Evolutionary conservation across 306 rosid species (phyloP).

Genomic region (Acacia melanoxylon): DNA sequence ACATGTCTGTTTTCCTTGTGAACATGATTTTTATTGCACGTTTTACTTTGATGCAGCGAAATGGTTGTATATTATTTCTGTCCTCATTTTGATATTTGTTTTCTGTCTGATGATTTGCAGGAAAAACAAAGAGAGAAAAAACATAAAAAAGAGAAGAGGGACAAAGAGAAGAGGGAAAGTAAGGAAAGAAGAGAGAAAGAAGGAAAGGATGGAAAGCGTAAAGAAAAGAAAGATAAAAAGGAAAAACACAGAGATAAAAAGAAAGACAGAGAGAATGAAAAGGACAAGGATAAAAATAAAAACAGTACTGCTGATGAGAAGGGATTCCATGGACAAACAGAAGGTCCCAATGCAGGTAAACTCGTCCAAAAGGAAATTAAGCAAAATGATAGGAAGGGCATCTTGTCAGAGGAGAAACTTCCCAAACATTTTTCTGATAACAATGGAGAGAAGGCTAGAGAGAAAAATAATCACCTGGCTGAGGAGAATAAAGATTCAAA

Average conservation of each 20-base stretch:
- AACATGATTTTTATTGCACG: neutral
- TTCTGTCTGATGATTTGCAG: slow-evolving; percentile 36
- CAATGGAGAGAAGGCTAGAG: slow-evolving; percentile 49
- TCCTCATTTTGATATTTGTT: neutral
- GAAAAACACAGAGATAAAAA: slow-evolving; percentile 59
- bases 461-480: slow-evolving; percentile 37
- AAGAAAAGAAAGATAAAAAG: slow-evolving; percentile 71
- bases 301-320: slow-evolving; percentile 44
- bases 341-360: slow-evolving; percentile 40
- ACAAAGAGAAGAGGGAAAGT: slow-evolving; percentile 60
- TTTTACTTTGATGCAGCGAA: neutral
- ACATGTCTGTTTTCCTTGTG: neutral
- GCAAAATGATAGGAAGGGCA: slow-evolving; percentile 35
- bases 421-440: slow-evolving; percentile 43
- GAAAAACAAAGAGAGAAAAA: slow-evolving; percentile 70
- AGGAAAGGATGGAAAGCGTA: slow-evolving; percentile 61
- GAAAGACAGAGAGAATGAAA: slow-evolving; percentile 66
- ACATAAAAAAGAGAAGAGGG: slow-evolving; percentile 66
- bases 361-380: slow-evolving; percentile 44
- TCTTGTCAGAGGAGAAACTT: slow-evolving; percentile 40
- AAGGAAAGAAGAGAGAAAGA: slow-evolving; percentile 70
- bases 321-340: slow-evolving; percentile 41
- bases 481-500: slow-evolving; percentile 47
- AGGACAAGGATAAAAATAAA: slow-evolving; percentile 53
- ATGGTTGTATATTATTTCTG: slow-evolving; percentile 5